Evolutionary conservation across 2,329 filamentous ascomycete genomes (phyloP), one percentile per base, ranked within the genome.

Genomic region (Ilyonectria destructans): DNA sequence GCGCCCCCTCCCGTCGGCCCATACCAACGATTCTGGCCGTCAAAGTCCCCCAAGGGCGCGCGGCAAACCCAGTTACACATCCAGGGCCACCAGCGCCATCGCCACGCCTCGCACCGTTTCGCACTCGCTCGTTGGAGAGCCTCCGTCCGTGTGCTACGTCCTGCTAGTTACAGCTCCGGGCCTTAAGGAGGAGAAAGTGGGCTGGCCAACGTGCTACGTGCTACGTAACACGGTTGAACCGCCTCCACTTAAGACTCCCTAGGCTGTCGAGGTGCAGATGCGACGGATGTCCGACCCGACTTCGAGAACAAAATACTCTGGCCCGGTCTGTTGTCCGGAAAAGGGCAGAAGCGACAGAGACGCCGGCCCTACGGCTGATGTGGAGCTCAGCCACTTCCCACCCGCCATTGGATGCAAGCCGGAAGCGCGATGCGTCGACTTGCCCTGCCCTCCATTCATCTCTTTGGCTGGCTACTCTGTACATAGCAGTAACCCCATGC

Each of bases 381-480:
- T 70, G 69, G 69, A 63, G 43, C 67, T 58, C 59, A 21, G 45
- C 37, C 43, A 58, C 60, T 58, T 19, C 35, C 33, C 46, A 65
- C 55, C 66, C 58, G 69, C 67, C 37, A 64, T 64, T 66, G 55
- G 63, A 65, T 54, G 66, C 65, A 70, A 56, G 51, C 65, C 48
- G 45, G 58, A 74, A 71, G 71, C 62, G 64, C 71, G 58, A 69
- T 72, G 62, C 65, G 67, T 52, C 70, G 64, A 64, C 23, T 52
- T 58, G 46, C 51, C 15, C 54, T 37, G 52, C 29, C 40, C 45
- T 29, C 40, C n/a, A 26, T 62, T 10, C 29, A 19, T 46, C 19
- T 48, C 17, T n/a, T 62, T 45, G 37, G 46, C 49, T 52, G 35
- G 48, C 31, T 33, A 12, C 23, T 23, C 17, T 29, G 48, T 33